These are phyloP conservation scores for Singerocomus rubriflavus DNA, from an alignment of 1,284 basidiomycete genomes.

Conservation along the genomic window DNA sequence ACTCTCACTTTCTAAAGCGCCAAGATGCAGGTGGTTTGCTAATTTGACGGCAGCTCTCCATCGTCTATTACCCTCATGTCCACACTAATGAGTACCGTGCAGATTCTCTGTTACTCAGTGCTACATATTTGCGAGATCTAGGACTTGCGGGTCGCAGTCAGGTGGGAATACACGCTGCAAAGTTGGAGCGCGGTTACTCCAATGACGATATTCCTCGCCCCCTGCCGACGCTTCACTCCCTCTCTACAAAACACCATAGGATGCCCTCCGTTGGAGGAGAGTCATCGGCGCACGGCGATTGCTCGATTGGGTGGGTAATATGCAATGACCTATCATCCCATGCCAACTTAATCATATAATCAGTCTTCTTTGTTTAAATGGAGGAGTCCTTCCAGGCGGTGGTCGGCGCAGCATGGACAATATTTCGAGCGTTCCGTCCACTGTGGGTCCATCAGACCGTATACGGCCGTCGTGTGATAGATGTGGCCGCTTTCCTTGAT, in stretches of 20 bases:
- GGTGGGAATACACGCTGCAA: not conserved
- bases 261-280: not conserved
- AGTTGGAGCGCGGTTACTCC: not conserved
- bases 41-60: conserved; percentile 2
- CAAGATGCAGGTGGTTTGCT: too few relatives aligned
- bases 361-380: not conserved
- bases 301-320: not conserved
- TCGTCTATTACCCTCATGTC: not conserved
- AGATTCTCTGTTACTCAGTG: not conserved
- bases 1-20: too few relatives aligned
- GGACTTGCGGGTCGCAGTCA: not conserved
- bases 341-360: too few relatives aligned
- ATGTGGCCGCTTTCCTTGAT: not conserved
- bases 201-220: not conserved
- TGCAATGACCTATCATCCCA: not conserved
- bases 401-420: conserved; percentile 1
- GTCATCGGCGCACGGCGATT: not conserved
- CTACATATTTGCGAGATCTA: not conserved
- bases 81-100: too few relatives aligned
- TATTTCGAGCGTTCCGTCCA: not conserved
- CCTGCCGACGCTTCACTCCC: too few relatives aligned
- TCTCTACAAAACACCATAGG: not conserved
- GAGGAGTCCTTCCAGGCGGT: not conserved
- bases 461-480: not conserved
- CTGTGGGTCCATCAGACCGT: not conserved